Conservation (phyloP, 2,329 filamentous ascomycete genomes). For the Fusarium chlamydosporum region DNA sequence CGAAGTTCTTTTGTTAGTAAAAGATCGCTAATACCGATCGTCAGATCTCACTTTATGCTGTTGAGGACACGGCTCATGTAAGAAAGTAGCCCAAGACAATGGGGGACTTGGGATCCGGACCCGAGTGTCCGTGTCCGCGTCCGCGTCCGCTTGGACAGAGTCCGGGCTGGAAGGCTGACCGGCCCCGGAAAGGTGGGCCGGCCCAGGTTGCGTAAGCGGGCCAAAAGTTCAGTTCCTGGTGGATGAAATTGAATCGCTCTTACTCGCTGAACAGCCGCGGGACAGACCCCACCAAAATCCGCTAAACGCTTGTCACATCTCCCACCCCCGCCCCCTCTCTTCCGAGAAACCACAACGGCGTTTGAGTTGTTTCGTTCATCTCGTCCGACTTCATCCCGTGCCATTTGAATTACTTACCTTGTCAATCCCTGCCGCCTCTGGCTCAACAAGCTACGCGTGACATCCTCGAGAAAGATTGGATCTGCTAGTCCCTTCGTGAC, state of each 20-base stretch:
- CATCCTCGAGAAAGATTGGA: background rate
- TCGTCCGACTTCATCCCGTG: conserved; percentile 11
- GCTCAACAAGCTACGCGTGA: conserved; percentile 15
- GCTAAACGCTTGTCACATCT: conserved; percentile 30
- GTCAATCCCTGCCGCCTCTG: conserved; percentile 17
- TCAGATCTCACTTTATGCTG: background rate
- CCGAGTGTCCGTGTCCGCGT: conserved; percentile 4
- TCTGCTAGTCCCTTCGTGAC: conserved; percentile 2
- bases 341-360: conserved; percentile 37
- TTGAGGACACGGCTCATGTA: background rate
- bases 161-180: background rate
- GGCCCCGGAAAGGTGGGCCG: conserved; percentile 9
- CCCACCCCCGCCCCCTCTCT: conserved; percentile 39
- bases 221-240: background rate
- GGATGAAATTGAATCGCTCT: conserved; percentile 25
- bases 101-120: conserved; percentile 16
- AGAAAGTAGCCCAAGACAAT: background rate
- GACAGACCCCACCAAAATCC: conserved; percentile 22
- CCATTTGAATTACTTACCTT: background rate
- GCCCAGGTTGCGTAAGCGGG: background rate
- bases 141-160: background rate
- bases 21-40: background rate
- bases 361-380: conserved; percentile 35
- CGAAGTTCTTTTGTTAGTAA: background rate
- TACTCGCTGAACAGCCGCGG: conserved; percentile 37